Conservation (phyloP, 169 alveolate genomes). For the Theileria parva region DNA sequence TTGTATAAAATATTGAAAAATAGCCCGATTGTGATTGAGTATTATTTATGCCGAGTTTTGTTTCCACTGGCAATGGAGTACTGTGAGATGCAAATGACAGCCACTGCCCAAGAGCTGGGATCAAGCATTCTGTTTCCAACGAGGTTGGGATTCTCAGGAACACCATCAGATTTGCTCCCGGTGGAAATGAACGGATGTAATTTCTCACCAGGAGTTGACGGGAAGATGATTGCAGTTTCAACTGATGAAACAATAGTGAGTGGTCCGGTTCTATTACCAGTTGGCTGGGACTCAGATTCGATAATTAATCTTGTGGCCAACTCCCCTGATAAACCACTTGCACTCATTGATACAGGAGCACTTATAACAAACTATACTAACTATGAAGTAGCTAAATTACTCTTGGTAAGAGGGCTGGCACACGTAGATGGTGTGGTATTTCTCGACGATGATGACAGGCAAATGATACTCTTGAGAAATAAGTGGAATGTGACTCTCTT, state of each 20-base stretch:
- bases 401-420: conserved; percentile 72
- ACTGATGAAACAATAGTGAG: conserved; percentile 72
- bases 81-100: conserved; percentile 82
- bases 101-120: conserved; percentile 89
- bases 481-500: conserved; percentile 51
- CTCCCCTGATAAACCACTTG: conserved; percentile 65
- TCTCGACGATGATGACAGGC: conserved; percentile 68
- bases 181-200: conserved; percentile 84
- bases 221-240: conserved; percentile 78
- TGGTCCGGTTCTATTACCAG: conserved; percentile 60
- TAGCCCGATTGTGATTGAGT: conserved; percentile 79
- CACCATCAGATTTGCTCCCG: conserved; percentile 90
- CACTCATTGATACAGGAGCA: conserved; percentile 87
- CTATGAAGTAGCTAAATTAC: conserved; percentile 72
- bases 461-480: conserved; percentile 63
- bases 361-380: conserved; percentile 81
- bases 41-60: conserved; percentile 75
- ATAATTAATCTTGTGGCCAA: conserved; percentile 63
- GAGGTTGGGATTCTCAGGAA: conserved; percentile 91
- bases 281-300: conserved; percentile 62
- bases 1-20: conserved; percentile 65
- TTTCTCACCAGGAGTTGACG: conserved; percentile 87
- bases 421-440: conserved; percentile 80
- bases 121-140: conserved; percentile 82
- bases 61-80: conserved; percentile 84